Conservation (phyloP, 1,284 basidiomycete genomes). For the Athelia sp. region DNA sequence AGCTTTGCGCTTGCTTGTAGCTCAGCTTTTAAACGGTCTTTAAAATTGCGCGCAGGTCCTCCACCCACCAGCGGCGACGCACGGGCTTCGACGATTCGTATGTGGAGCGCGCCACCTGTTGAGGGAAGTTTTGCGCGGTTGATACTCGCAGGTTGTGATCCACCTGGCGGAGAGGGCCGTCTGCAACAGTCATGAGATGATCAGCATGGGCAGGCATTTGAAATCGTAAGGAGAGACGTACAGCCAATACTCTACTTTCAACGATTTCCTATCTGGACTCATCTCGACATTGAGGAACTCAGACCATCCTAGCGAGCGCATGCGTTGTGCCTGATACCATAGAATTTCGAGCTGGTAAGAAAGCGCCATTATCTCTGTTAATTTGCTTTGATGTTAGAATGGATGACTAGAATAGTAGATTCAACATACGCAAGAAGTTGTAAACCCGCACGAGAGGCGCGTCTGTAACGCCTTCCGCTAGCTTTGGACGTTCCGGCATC, state of each 20-base stretch:
- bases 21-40: slow-evolving; percentile 50
- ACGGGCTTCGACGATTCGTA: slow-evolving; percentile 41
- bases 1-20: slow-evolving; percentile 62
- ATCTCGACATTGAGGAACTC: slow-evolving; percentile 64
- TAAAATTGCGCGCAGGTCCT: slow-evolving; percentile 43
- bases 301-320: slow-evolving; percentile 75
- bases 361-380: slow-evolving; percentile 75
- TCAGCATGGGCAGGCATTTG: slow-evolving; percentile 4
- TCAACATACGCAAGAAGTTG: slow-evolving; percentile 77
- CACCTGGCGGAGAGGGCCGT: slow-evolving; percentile 39
- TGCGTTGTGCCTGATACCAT: slow-evolving; percentile 71
- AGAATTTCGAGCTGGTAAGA: slow-evolving; percentile 83
- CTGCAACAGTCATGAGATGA: slow-evolving; percentile 22
- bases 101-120: slow-evolving; percentile 48
- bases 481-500: slow-evolving; percentile 31
- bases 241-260: slow-evolving; percentile 76
- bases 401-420: no score
- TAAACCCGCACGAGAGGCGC: slow-evolving; percentile 74
- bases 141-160: slow-evolving; percentile 12
- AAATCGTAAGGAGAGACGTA: slow-evolving; percentile 28
- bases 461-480: slow-evolving; percentile 59
- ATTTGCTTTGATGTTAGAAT: slow-evolving; percentile 1
- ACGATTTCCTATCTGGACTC: slow-evolving; percentile 55
- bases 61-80: slow-evolving; percentile 28
- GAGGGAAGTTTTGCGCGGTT: slow-evolving; percentile 43